Evolutionary conservation across 495 filamentous ascomycete species (phyloP).

Genomic region (Diplogelasinospora grovesii): DNA sequence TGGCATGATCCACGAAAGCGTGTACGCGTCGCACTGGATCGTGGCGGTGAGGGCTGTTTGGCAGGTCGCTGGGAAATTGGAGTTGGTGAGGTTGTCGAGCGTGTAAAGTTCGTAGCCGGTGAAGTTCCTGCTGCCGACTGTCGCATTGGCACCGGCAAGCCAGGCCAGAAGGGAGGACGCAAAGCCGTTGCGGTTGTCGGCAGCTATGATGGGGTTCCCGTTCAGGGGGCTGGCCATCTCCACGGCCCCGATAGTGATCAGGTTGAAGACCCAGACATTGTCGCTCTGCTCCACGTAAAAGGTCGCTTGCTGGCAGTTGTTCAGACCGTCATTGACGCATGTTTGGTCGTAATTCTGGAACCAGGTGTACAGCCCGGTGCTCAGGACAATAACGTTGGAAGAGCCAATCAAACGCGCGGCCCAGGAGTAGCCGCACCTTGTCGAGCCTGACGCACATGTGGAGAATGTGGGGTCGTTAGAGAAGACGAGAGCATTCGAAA

Average conservation of each 20-base stretch:
- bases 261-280: constrained; percentile 6
- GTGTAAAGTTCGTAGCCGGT: background rate
- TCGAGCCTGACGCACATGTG: too few species aligned
- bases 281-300: background rate
- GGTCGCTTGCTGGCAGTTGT: constrained; percentile 2
- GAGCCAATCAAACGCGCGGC: too few species aligned
- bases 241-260: constrained; percentile 1
- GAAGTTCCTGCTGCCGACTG: background rate
- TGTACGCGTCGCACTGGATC: constrained; percentile 3
- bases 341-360: background rate
- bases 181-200: too few species aligned
- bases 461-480: too few species aligned
- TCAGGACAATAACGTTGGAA: background rate
- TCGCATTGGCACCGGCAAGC: too few species aligned
- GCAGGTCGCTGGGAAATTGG: constrained; percentile 1
- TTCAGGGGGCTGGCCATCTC: too few species aligned
- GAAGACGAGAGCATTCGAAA: too few species aligned
- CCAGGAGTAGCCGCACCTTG: too few species aligned
- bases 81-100: background rate
- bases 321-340: background rate
- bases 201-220: too few species aligned
- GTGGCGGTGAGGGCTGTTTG: background rate
- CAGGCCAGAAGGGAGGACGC: too few species aligned
- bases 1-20: background rate
- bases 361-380: constrained; percentile 2